Conservation (phyloP, 805 yeast species). For the Yarrowia keelungensis region DNA sequence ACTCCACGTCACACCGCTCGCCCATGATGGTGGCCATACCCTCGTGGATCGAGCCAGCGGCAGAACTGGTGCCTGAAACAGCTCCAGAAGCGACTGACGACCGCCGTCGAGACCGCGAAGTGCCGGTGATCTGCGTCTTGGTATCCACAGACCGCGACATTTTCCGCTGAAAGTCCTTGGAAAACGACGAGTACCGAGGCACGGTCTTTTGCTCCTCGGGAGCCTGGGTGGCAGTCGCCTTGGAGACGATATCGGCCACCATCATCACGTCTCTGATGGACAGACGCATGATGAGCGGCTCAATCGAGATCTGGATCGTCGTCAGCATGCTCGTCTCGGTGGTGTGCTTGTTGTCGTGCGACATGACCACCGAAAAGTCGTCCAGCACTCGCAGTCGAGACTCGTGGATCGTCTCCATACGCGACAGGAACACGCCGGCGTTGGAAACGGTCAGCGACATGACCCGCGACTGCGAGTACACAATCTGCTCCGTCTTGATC, state of each 20-base stretch:
- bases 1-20: constrained; percentile 68
- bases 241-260: constrained; percentile 74
- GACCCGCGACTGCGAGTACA: constrained; percentile 71
- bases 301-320: constrained; percentile 71
- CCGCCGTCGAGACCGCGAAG: constrained; percentile 16
- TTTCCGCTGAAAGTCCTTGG: constrained; percentile 39
- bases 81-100: constrained; percentile 34
- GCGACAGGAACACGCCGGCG: constrained; percentile 84
- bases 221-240: constrained; percentile 56
- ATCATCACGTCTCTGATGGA: constrained; percentile 86
- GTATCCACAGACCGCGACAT: constrained; percentile 21
- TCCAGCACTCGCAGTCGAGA: constrained; percentile 77
- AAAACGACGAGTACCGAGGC: constrained; percentile 42
- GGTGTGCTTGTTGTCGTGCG: constrained; percentile 75
- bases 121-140: constrained; percentile 19
- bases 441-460: constrained; percentile 72
- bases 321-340: constrained; percentile 65
- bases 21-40: constrained; percentile 60
- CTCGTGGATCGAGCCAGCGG: constrained; percentile 13
- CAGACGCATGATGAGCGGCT: constrained; percentile 79
- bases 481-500: constrained; percentile 80
- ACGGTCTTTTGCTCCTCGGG: constrained; percentile 29
- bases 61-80: constrained; percentile 20
- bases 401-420: constrained; percentile 71
- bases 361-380: constrained; percentile 81